phyloP scores from a whole-genome alignment of 192 early-diverging fungal species.

The Kappamyces sp. region DNA sequence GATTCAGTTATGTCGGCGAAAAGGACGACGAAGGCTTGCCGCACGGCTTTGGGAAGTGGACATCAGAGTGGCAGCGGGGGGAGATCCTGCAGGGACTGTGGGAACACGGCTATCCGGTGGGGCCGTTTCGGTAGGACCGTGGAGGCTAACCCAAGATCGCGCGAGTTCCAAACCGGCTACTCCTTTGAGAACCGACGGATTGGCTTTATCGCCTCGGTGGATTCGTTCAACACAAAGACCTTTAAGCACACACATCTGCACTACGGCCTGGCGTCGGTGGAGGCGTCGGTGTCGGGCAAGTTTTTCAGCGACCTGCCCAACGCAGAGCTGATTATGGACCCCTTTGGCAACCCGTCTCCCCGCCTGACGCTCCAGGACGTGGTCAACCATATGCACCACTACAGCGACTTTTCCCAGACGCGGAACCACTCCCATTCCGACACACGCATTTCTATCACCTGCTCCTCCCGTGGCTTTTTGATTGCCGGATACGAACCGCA shows the following conservation, averaged over 20 bases:
- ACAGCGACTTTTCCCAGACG: no score
- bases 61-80: conserved; percentile 3
- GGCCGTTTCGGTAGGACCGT: conserved; percentile 2
- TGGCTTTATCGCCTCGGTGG: not conserved
- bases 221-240: not conserved
- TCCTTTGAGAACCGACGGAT: conserved; percentile 14
- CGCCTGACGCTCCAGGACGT: not conserved
- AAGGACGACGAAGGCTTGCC: not conserved
- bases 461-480: not conserved
- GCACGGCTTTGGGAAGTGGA: conserved; percentile 19
- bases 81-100: conserved; percentile 13
- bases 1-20: conserved; percentile 12
- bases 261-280: conserved; percentile 7
- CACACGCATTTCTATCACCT: not conserved
- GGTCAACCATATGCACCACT: no score
- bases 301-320: conserved; percentile 17
- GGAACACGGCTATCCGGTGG: conserved; percentile 19
- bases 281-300: not conserved
- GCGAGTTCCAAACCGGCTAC: conserved; percentile 16
- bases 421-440: not conserved
- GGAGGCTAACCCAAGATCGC: not conserved
- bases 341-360: not conserved
- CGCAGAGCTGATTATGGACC: conserved; percentile 12
- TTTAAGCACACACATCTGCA: not conserved
- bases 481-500: conserved; percentile 9